phyloP scores from a whole-genome alignment of 1,284 basidiomycete genomes.

The Cystobasidium slooffiae region DNA sequence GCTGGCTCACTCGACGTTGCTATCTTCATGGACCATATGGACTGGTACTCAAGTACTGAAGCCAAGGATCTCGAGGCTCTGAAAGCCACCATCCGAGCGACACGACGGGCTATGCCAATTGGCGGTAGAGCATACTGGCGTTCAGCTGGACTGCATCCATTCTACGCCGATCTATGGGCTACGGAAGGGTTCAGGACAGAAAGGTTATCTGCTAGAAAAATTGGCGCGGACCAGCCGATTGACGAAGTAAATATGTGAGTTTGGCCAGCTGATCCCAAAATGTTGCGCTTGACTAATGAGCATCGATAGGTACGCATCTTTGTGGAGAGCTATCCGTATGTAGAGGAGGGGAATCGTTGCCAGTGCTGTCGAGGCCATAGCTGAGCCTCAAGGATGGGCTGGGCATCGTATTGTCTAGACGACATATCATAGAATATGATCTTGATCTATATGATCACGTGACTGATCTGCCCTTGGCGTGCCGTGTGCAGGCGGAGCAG shows the following conservation, averaged over 20 bases:
- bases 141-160: slow-evolving; percentile 71
- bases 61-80: slow-evolving; percentile 48
- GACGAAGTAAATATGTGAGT: slow-evolving; percentile 70
- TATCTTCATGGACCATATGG: slow-evolving; percentile 72
- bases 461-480: no score
- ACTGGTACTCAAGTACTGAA: slow-evolving; percentile 61
- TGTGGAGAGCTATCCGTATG: slow-evolving; percentile 57
- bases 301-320: slow-evolving; percentile 56
- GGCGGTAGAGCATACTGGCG: slow-evolving; percentile 74
- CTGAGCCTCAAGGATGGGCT: no score
- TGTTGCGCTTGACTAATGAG: not conserved
- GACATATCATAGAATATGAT: no score
- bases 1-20: slow-evolving; percentile 66
- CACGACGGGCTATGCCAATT: slow-evolving; percentile 66
- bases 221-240: slow-evolving; percentile 59
- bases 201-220: slow-evolving; percentile 60
- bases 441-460: no score
- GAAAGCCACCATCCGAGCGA: slow-evolving; percentile 61
- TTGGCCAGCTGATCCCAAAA: slow-evolving; percentile 44
- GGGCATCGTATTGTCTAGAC: no score
- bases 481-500: no score
- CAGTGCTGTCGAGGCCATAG: no score
- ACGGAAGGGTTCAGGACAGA: slow-evolving; percentile 62
- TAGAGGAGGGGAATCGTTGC: slow-evolving; percentile 26
- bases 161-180: slow-evolving; percentile 70